phyloP scores from a whole-genome alignment of 805 yeast species.

The Nakazawaea ambrosiae region DNA sequence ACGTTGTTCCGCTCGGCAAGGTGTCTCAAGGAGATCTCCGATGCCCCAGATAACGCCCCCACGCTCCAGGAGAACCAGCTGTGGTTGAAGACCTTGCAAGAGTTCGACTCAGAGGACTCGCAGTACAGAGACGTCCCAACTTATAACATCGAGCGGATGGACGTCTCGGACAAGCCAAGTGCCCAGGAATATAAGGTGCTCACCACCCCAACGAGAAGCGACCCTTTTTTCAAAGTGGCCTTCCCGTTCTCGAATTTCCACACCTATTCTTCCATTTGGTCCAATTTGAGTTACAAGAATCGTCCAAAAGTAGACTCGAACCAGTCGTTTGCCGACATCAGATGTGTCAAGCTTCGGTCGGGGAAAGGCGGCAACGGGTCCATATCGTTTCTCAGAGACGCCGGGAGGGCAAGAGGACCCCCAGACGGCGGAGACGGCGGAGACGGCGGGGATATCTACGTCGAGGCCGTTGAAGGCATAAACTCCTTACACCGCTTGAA shows the following conservation, averaged over 20 bases:
- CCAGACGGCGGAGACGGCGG: conserved; percentile 99
- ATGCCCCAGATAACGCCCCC: conserved; percentile 29
- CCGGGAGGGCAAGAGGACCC: conserved; percentile 81
- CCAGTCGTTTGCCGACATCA: conserved; percentile 53
- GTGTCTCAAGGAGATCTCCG: no score
- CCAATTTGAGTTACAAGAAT: conserved; percentile 24
- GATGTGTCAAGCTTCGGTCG: conserved; percentile 57
- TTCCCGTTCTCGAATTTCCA: conserved; percentile 25
- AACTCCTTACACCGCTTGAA: conserved; percentile 65
- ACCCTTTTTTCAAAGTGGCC: conserved; percentile 20
- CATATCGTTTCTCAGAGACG: conserved; percentile 81
- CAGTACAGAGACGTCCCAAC: neutral
- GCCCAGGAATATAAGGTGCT: conserved; percentile 12
- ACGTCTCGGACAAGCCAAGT: conserved; percentile 15
- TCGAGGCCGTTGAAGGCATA: conserved; percentile 70
- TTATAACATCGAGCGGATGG: conserved; percentile 13
- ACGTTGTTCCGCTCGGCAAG: no score
- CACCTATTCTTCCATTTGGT: conserved; percentile 31
- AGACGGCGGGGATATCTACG: conserved; percentile 78
- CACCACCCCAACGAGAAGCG: conserved; percentile 8
- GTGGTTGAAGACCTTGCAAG: conserved; percentile 21
- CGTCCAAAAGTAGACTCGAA: conserved; percentile 37
- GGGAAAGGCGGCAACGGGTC: conserved; percentile 90
- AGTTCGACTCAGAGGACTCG: conserved; percentile 16
- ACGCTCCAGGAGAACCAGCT: conserved; percentile 23